A percentile compares a stretch with the other conserved stretches of the same genome.
These are phyloP conservation scores for Hyparrhenia diplandra DNA, from an alignment of 176 grass and related monocot species.

Conservation along the genomic window DNA sequence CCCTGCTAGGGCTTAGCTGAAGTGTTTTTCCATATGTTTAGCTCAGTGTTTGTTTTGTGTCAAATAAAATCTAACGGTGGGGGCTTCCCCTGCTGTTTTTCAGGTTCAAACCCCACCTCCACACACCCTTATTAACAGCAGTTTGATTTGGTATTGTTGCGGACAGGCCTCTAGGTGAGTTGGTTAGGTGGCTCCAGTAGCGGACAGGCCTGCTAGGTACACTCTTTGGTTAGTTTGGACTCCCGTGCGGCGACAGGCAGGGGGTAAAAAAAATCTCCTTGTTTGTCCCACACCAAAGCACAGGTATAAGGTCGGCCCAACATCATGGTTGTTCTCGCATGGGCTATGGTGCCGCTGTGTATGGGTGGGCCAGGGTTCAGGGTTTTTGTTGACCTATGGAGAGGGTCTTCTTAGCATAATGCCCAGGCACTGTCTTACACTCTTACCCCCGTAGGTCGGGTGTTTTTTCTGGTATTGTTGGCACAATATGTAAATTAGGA, in stretches of 20 bases:
- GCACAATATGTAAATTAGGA: not conserved
- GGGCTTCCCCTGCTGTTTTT: too few relatives aligned
- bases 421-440: not conserved
- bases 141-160: not conserved
- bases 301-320: not conserved
- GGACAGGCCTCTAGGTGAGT: not conserved
- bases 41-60: too few relatives aligned
- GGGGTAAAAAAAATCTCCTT: not conserved
- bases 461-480: not conserved
- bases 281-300: not conserved
- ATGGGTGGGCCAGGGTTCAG: not conserved
- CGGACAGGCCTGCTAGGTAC: too few relatives aligned
- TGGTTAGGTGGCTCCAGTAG: not conserved
- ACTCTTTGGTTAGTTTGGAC: not conserved
- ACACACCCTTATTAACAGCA: not conserved
- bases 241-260: not conserved
- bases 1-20: too few relatives aligned
- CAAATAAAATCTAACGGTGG: too few relatives aligned
- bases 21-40: too few relatives aligned
- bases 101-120: not conserved
- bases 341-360: not conserved
- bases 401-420: not conserved
- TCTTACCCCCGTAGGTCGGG: too few relatives aligned
- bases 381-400: not conserved
- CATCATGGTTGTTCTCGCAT: not conserved